A percentile compares a stretch with the other conserved stretches of the same genome.
Evolutionary conservation across 164 flowering plant genomes (phyloP).

Genomic region (Annona squamosa): DNA sequence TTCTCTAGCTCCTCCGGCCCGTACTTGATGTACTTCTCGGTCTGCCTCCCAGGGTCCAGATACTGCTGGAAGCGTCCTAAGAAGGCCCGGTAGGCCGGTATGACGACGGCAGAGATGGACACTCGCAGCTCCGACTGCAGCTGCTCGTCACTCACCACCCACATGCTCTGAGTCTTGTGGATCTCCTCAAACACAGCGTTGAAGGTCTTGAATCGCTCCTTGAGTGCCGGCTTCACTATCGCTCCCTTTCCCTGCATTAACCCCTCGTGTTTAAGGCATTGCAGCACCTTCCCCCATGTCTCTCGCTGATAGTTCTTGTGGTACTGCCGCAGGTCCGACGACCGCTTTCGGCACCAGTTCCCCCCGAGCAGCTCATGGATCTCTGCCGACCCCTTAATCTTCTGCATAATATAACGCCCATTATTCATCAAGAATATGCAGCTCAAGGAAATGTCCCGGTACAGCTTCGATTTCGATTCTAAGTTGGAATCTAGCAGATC

Average conservation of each 20-base stretch:
- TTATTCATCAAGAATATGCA: constrained; percentile 88
- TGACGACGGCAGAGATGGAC: constrained; percentile 63
- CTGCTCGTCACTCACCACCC: constrained; percentile 90
- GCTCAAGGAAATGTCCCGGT: constrained; percentile 52
- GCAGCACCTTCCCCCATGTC: constrained; percentile 65
- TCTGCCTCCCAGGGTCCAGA: constrained; percentile 52
- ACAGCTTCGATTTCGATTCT: constrained; percentile 57
- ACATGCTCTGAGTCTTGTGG: constrained; percentile 66
- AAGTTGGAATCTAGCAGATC: constrained; percentile 56
- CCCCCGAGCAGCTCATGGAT: constrained; percentile 55
- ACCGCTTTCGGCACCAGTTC: constrained; percentile 49
- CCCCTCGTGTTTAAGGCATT: constrained; percentile 55
- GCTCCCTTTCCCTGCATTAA: constrained; percentile 39
- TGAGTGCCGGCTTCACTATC: constrained; percentile 47
- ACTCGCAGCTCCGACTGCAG: constrained; percentile 80
- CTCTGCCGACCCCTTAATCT: constrained; percentile 60
- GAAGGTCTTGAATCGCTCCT: constrained; percentile 77
- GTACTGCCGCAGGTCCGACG: constrained; percentile 56
- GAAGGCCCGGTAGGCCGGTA: constrained; percentile 86
- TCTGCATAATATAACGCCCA: constrained; percentile 72
- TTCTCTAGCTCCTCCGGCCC: constrained; percentile 87
- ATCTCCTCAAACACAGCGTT: constrained; percentile 71
- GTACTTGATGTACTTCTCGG: constrained; percentile 72
- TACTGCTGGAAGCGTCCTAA: constrained; percentile 64
- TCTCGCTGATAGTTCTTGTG: constrained; percentile 79